Evolutionary conservation across 2,329 filamentous ascomycete species (phyloP).

Genomic region (Colletotrichum costaricense): DNA sequence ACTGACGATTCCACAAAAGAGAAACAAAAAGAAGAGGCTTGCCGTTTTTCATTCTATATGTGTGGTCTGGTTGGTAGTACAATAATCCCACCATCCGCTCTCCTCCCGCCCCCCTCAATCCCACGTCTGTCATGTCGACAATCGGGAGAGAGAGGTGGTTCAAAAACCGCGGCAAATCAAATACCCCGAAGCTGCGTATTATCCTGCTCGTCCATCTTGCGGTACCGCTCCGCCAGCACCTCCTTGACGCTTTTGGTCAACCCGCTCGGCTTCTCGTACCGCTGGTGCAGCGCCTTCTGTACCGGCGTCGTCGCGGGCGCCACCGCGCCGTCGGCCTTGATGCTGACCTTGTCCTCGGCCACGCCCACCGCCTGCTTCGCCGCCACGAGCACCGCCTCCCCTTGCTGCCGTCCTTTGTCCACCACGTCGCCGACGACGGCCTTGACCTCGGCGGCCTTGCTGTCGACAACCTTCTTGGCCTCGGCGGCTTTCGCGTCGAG

Average conservation of each 20-base stretch:
- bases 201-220: conserved; percentile 57
- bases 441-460: conserved; percentile 32
- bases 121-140: neutral
- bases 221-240: conserved; percentile 66
- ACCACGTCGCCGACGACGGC: conserved; percentile 24
- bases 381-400: conserved; percentile 38
- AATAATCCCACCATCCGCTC: conserved; percentile 1
- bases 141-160: too few relatives aligned
- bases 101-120: neutral
- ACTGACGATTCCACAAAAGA: conserved; percentile 3
- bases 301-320: conserved; percentile 53
- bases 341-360: conserved; percentile 39
- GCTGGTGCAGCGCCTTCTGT: conserved; percentile 62
- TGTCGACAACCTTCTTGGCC: conserved; percentile 19
- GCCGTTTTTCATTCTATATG: conserved; percentile 29
- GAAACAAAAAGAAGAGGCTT: conserved; percentile 17
- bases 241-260: conserved; percentile 63
- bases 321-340: conserved; percentile 54
- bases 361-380: conserved; percentile 43
- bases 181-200: conserved; percentile 55
- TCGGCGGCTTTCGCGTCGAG: conserved; percentile 28
- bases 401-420: conserved; percentile 32
- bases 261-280: conserved; percentile 57
- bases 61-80: conserved; percentile 34
- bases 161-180: conserved; percentile 3